phyloP scores from a whole-genome alignment of 2,329 filamentous ascomycete genomes.

The Helotiales sp. region DNA sequence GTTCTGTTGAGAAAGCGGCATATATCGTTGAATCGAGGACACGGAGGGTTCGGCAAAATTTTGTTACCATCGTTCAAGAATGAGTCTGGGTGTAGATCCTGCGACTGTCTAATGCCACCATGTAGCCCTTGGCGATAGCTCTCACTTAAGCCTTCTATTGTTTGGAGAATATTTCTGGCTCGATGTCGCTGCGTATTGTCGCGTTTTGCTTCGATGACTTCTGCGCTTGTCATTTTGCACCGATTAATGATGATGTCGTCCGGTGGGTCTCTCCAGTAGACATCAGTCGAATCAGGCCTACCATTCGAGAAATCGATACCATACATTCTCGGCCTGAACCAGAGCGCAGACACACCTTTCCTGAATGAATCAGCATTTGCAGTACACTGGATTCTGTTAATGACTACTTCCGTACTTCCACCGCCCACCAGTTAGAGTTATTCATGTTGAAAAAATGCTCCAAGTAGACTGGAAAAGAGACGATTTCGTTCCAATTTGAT shows the following conservation, averaged over 20 bases:
- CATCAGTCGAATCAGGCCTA: neutral
- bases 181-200: neutral
- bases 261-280: neutral
- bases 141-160: neutral
- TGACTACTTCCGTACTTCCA: neutral
- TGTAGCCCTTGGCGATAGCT: neutral
- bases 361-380: neutral
- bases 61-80: neutral
- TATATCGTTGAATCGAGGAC: neutral
- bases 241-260: neutral
- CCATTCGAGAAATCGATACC: neutral
- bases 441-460: neutral
- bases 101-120: neutral
- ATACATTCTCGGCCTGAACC: neutral
- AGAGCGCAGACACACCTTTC: neutral
- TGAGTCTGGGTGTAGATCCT: neutral
- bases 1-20: neutral
- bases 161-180: neutral
- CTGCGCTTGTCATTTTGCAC: neutral
- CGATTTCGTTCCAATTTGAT: neutral
- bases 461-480: neutral
- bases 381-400: neutral
- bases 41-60: neutral
- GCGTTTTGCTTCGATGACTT: neutral
- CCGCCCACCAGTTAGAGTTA: neutral